Base-by-base conservation (phyloP, 371 early-diverging fungal genomes). In the Circinella umbellata region DNA sequence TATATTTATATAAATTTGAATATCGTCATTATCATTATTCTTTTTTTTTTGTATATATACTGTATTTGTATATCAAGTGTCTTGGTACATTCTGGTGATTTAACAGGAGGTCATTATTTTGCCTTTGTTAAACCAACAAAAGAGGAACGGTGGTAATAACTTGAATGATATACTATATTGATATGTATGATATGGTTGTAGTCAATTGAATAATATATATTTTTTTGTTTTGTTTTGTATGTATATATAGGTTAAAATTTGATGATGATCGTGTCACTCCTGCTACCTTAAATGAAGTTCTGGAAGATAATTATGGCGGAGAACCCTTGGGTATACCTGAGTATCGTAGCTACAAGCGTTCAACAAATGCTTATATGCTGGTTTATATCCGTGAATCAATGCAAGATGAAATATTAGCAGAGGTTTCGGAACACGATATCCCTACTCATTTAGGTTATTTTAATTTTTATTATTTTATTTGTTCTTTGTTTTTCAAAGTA, bases 81-180 rank as follows among this genome's bases (percentile, higher is more conserved):
- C 0, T 86, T 99, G 63, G 99, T 99, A 8, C 99, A 99, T 79
- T 91, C 90, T 68, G 99, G 99, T 63, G 96, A 96, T 75, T 76
- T 95, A 20, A 89, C 94, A 77, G 96, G 96, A 61, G 99, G 99
- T 1, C 99, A 99, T 85, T 99, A 99, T 78, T 96, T 94, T 86
- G 96, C 96, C 13, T 82, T 96, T 69, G 72, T 98, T 73, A 91
- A 91, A 64, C 96, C 98, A 15, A 87, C 88, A 70, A 83, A 86
- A 53, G 87, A 93, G 55, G 90, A 92, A 49, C 88, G 89, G 75
- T 95, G 98, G 97, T 82, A 74, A 6, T 9, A 6, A 1, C 3
- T 42, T 42, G 6, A 42, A 9, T 11, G 1, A 42, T 27, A 27
- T 27, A 27, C 27, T 27, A 27, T 27, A 27, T 27, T 27, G 27